Evolutionary conservation across 2,329 filamentous ascomycete genomes (phyloP), one percentile per base, ranked within the genome.

Genomic region (Botrytis medusae): DNA sequence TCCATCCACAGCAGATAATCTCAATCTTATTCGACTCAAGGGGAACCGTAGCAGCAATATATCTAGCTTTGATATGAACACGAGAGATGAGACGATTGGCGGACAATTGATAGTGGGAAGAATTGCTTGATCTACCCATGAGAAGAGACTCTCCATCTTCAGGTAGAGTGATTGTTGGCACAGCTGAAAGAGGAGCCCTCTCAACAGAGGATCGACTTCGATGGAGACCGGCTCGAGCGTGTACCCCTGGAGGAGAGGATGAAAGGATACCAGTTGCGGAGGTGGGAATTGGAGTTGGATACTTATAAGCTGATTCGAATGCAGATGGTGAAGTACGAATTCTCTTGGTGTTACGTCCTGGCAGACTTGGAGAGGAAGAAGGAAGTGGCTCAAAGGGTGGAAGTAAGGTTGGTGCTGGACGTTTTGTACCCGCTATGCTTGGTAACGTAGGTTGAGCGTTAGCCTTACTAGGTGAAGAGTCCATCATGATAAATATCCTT

Each of bases 101-200:
- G 40, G 96, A 96, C 22, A 99, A 88, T 83, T 98, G 95, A 82
- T 95, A 96, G 81, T 98, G 91, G n/a, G 94, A 97, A 22, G 95
- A 97, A 83, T 94, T 95, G 84, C 93, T 97, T 9, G 95, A 98
- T 77, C 96, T 90, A 76, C 96, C 96, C 92, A 99, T 96, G 75
- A 92, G 87, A 48, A 97, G 84, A 22, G 90, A 85, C 79, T 97
- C 93, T 76, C 95, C 95, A 83, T 92, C 93, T 77, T 91, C 91
- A 72, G 91, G 90, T 29, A 98, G 88, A 81, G 93, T 89, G 76
- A 98, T 86, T 34, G 91, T 90, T n/a, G 94, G 94, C 69, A 99
- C 91, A 69, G 92, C 89, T 70, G 91, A 91, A 69, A 99, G 87
- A 59, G 96, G 96, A 78, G 90, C 90, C 79, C 96, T 92, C 84